Evolutionary conservation across 2,329 filamentous ascomycete species (phyloP), one percentile per base, ranked within the genome.

Genomic region (Alternaria triticina): DNA sequence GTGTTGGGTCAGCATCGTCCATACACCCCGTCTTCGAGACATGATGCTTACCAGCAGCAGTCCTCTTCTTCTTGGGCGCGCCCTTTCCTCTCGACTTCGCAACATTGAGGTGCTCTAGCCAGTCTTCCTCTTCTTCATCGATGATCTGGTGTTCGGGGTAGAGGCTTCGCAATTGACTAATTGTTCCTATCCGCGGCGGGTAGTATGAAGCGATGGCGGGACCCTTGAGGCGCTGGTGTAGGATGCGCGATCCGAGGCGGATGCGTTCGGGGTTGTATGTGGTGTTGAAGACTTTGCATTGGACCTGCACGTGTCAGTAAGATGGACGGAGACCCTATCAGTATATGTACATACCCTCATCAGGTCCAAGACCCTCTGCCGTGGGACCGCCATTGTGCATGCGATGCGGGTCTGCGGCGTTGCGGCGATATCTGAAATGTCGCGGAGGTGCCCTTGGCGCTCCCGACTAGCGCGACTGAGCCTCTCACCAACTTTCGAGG

Each of bases 251-350:
- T 76, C 96, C 96, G 71, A 93, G 88, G 66, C 96, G 92, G 65
- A 91, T 81, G 71, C 89, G 85, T 59, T 93, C 86, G 25, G 96
- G 96, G 82, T 99, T 99, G 85, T 90, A 98, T 57, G 90, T 94
- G 54, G 91, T 92, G 75, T 90, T 90, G 85, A 98, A 99, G 83
- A 98, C 88, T 79, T 90, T 89, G 86, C 93, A 97, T 90, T 94
- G 94, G 77, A 88, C 87, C 94, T 97, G 73, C 10, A 6, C 8
- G 10, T 25, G 58, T 74, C 49, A 74, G 59, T 17, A 17, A 4
- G 12, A 11, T 12, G 4, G 4, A 8, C 36, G 9, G 3, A 40
- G 36, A 40, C n/a, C 7, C 8, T 10, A 4, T 40, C 36, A 40
- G 36, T 6, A 40, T 6, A 4, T 4, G 4, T 40, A 40, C 71